These are phyloP conservation scores for Lichtheimia hyalospora DNA, from an alignment of 371 early-diverging fungal genomes.

Conservation along the genomic window DNA sequence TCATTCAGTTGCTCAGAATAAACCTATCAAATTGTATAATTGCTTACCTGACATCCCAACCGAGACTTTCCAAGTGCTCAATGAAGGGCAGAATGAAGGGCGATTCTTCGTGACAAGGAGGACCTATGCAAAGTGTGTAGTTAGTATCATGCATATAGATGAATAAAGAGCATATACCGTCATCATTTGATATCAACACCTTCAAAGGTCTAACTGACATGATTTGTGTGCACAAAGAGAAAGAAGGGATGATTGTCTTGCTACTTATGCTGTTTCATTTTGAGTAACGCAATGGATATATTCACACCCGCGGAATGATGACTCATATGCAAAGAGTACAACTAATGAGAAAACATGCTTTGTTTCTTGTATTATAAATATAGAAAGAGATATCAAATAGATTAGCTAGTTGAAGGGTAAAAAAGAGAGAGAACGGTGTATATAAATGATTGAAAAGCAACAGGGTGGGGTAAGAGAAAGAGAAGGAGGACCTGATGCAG, in stretches of 20 bases:
- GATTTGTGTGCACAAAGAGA: background rate
- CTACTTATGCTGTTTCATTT: background rate
- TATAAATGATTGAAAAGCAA: no score
- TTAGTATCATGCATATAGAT: background rate
- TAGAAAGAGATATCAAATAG: no score
- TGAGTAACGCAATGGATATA: background rate
- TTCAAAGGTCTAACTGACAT: constrained; percentile 18
- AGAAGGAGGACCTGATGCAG: background rate
- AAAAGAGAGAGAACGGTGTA: no score
- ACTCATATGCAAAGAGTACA: no score
- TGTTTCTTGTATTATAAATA: no score
- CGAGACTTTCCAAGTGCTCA: constrained; percentile 34
- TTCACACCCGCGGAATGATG: no score
- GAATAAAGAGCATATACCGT: constrained; percentile 22
- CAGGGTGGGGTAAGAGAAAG: background rate
- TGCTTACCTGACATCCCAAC: constrained; percentile 43
- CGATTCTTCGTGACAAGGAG: constrained; percentile 36
- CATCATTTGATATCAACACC: constrained; percentile 40
- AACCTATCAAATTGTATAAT: background rate
- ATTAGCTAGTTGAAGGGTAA: no score
- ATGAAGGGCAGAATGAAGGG: constrained; percentile 45
- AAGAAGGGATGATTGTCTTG: background rate
- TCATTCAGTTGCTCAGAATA: background rate
- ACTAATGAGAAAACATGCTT: no score
- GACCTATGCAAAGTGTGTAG: constrained; percentile 17